phyloP scores from a whole-genome alignment of 345 rosid genomes.

The Murraya paniculata region DNA sequence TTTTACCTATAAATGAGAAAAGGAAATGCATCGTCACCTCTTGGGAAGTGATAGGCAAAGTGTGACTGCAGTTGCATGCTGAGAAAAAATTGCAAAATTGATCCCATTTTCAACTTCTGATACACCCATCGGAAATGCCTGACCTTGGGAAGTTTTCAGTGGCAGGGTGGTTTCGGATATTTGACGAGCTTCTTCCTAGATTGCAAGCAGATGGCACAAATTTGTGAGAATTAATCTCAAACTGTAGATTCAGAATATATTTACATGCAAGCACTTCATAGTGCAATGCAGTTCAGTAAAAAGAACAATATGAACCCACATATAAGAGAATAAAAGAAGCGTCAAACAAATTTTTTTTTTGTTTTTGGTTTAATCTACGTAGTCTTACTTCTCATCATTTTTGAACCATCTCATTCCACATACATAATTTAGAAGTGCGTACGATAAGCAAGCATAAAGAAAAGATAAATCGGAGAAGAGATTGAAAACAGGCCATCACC shows the following conservation, averaged over 20 bases:
- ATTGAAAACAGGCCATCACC: conserved; percentile 37
- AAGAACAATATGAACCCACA: not conserved
- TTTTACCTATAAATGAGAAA: not conserved
- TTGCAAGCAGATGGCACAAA: not conserved
- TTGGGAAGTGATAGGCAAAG: conserved; percentile 71
- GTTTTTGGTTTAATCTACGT: too few species aligned
- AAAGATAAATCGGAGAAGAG: not conserved
- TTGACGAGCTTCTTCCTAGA: conserved; percentile 51
- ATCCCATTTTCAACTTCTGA: conserved; percentile 73
- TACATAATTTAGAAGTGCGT: not conserved
- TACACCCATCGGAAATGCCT: conserved; percentile 75
- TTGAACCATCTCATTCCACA: not conserved
- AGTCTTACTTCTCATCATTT: not conserved
- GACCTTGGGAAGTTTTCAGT: conserved; percentile 59
- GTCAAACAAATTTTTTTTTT: not conserved
- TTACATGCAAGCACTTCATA: not conserved
- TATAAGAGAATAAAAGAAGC: not conserved
- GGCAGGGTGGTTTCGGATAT: conserved; percentile 38
- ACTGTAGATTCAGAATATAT: not conserved
- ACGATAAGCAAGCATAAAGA: not conserved
- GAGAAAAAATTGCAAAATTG: conserved; percentile 85
- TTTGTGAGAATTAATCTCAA: not conserved
- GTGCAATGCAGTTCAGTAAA: not conserved
- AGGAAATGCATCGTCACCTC: conserved; percentile 37
- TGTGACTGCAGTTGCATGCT: conserved; percentile 73